Evolutionary conservation across 371 early-diverging fungal genomes (phyloP).

Genomic region (Gilbertella persicaria): DNA sequence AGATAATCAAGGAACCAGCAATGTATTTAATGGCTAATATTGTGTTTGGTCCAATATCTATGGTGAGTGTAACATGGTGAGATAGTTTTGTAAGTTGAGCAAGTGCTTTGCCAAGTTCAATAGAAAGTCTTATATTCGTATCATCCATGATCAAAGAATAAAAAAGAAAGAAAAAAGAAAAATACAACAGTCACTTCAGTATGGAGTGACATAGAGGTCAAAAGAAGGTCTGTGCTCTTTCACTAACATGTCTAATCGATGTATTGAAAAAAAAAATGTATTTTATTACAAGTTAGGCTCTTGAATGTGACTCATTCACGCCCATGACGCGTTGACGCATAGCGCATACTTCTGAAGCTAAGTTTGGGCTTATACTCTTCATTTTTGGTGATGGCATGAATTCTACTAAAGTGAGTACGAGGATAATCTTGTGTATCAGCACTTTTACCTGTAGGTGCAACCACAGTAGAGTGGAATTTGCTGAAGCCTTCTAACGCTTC

Average conservation of each 20-base stretch:
- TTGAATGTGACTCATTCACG: slow-evolving; percentile 28
- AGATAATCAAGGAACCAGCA: slow-evolving; percentile 15
- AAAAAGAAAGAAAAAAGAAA: no score
- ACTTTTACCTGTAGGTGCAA: not conserved
- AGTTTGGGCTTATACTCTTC: slow-evolving; percentile 16
- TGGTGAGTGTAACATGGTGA: slow-evolving; percentile 6
- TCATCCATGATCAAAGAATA: slow-evolving; percentile 19
- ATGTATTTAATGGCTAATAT: slow-evolving; percentile 17
- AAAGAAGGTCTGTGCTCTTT: no score
- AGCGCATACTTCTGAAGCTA: slow-evolving; percentile 36
- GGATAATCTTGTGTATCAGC: not conserved
- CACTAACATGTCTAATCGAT: no score
- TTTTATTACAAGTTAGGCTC: slow-evolving; percentile 6
- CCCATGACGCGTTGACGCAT: slow-evolving; percentile 35
- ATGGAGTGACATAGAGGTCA: no score
- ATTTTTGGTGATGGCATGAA: slow-evolving; percentile 9
- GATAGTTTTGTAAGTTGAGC: slow-evolving; percentile 12
- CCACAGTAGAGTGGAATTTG: slow-evolving; percentile 24
- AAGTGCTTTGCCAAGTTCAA: slow-evolving; percentile 19
- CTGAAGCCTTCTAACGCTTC: slow-evolving; percentile 50
- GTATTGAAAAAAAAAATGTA: not conserved
- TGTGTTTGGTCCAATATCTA: slow-evolving; percentile 21
- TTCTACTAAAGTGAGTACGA: slow-evolving; percentile 1
- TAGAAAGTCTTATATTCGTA: slow-evolving; percentile 19
- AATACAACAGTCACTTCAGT: no score